Base-by-base conservation (phyloP, 352 stramenopile genomes). In the Globisporangium recalcitrans region DNA sequence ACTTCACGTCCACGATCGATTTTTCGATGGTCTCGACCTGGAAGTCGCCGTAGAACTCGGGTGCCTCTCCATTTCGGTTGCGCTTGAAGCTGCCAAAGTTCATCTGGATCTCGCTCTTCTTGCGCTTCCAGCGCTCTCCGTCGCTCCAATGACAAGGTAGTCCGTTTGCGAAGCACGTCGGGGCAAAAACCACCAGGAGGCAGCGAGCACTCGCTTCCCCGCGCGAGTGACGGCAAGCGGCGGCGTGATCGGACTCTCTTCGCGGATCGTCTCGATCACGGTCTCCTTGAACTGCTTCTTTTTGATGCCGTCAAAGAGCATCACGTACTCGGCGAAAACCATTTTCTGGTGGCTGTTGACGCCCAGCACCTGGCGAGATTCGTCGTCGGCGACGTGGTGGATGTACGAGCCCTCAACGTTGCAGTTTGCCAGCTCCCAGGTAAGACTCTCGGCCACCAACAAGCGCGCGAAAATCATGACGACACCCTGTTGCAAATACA, bases 81-180 rank as follows among this genome's bases (percentile, higher is more conserved):
- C 74, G 74, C 58, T 74, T 73, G 40, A 85, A 83, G 53, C 87
- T 87, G 55, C 88, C 90, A 71, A 94, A 97, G 19, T 72, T 82
- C 31, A 80, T 67, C 31, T 89, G 76, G 49, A 96, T 85, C 63
- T 88, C 77, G 31, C 78, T 85, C 40, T 87, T 73, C 64, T 97
- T 95, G 42, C 88, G 88, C 63, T 97, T 97, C 90, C 90, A 97
- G 16, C 80, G 82, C 71, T 97, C 88, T 87, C 77, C 0, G 72
- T 80, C 11, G 74, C 81, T 7, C 81, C 81, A 0, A 93, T 64
- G 9, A 88, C 70, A 0, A 93, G 38, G 53, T 90, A 91, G 52
- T 91, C 80, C 4, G 61, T 81, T 42, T 72, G 58, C 1, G 31
- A 32, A 2, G 29, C 31, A 7, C 34, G 60, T 3, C 34, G 29